Percentiles rank a stretch among this genome's conserved stretches.
phyloP scores from a whole-genome alignment of 495 filamentous ascomycete species.

The Saxophila tyrrhenica region DNA sequence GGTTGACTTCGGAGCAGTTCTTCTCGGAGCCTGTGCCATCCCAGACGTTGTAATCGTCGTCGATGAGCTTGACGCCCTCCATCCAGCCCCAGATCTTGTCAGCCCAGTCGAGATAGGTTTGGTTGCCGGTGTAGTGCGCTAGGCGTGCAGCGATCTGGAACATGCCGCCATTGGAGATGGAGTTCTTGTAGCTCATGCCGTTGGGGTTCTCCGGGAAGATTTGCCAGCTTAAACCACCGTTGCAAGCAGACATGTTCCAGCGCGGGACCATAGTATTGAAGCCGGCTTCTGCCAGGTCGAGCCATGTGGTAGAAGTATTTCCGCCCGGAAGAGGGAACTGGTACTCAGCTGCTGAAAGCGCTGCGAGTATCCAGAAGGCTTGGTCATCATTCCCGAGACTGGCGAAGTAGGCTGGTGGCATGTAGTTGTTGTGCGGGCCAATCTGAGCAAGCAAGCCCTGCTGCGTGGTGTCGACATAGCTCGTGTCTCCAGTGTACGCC shows the following conservation, averaged over 20 bases:
- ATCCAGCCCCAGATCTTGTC: slow-evolving; percentile 30
- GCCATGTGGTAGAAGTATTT: slow-evolving; percentile 45
- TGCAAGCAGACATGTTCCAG: slow-evolving; percentile 40
- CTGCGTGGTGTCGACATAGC: slow-evolving; percentile 23
- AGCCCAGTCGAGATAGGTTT: slow-evolving; percentile 41
- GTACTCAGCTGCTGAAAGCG: slow-evolving; percentile 62
- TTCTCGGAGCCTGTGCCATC: slow-evolving; percentile 27
- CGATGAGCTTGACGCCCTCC: slow-evolving; percentile 23
- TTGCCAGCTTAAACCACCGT: slow-evolving; percentile 47
- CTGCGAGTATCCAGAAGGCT: slow-evolving; percentile 68
- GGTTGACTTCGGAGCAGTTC: slow-evolving; percentile 27
- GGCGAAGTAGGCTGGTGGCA: slow-evolving; percentile 13
- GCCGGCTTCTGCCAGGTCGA: slow-evolving; percentile 38
- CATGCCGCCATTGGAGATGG: slow-evolving; percentile 56
- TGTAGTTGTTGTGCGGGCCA: slow-evolving; percentile 29
- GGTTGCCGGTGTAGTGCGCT: slow-evolving; percentile 52
- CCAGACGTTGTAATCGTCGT: slow-evolving; percentile 25
- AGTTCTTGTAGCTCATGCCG: slow-evolving; percentile 56
- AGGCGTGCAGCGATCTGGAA: slow-evolving; percentile 61
- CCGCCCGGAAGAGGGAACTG: slow-evolving; percentile 53
- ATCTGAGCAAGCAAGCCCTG: slow-evolving; percentile 29
- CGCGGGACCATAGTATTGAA: slow-evolving; percentile 32
- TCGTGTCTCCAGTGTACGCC: slow-evolving; percentile 24
- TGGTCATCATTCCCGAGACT: slow-evolving; percentile 19
- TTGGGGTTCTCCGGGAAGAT: slow-evolving; percentile 38